phyloP scores from a whole-genome alignment of 805 yeast species.

The Tetrapisispora fleetii region DNA sequence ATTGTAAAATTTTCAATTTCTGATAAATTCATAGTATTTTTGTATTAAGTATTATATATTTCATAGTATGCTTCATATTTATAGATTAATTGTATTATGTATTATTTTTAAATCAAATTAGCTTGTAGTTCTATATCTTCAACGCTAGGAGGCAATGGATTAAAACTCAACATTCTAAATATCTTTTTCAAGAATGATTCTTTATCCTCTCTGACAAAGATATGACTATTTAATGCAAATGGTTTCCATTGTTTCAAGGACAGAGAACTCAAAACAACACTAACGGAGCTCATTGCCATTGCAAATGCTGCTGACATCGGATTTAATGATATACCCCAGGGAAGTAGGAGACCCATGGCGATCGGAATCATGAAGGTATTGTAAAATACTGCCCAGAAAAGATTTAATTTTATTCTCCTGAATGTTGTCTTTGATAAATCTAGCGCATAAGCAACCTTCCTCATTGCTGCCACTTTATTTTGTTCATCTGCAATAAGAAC shows the following conservation, averaged over 20 bases:
- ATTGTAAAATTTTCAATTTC: no score
- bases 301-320: constrained; percentile 88
- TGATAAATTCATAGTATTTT: background rate
- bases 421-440: constrained; percentile 66
- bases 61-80: background rate
- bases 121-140: constrained; percentile 1
- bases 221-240: constrained; percentile 1
- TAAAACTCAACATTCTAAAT: background rate
- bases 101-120: background rate
- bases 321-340: constrained; percentile 64
- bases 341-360: constrained; percentile 86
- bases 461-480: constrained; percentile 23
- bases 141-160: background rate
- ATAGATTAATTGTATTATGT: background rate
- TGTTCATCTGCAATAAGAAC: constrained; percentile 45
- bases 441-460: constrained; percentile 49
- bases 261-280: constrained; percentile 77
- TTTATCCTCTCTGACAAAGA: background rate
- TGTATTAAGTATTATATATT: background rate
- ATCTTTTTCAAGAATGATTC: background rate
- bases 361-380: constrained; percentile 81
- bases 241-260: constrained; percentile 57
- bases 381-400: constrained; percentile 79
- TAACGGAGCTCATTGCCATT: constrained; percentile 87
- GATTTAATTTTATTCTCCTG: constrained; percentile 65